Base-by-base conservation (phyloP, 495 filamentous ascomycete species). In the Glonium stellatum region DNA sequence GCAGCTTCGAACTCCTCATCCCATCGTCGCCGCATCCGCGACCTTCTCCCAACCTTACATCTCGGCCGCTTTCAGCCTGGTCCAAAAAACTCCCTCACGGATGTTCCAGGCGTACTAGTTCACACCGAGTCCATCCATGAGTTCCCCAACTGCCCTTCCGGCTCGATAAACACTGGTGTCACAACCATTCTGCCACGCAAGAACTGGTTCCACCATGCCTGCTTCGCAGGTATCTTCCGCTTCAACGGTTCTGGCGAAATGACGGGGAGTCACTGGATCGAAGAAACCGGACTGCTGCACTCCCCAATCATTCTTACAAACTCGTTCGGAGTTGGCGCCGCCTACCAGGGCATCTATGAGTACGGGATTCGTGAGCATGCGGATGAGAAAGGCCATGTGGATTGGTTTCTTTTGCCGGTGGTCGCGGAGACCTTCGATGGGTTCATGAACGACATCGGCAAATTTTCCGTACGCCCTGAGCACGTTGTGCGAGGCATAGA, bases 211-310 rank as follows among this genome's bases (percentile, higher is more conserved):
- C 52, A 78, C 59, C 66, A 74, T 0, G 77, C 75, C 41, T 79
- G 75, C 64, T 77, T 76, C 42, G 76, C 80, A 9, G 75, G 77
- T 4, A 65, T 78, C 44, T 80, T 79, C 67, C 72, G 72, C 57
- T 79, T 82, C 71, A 82, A 82, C 61, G 79, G 80, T 54, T 73
- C 71, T 25, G 78, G 80, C 21, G 78, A 81, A 59, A 72, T 82
- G 69, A 82, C 80, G 0, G 78, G 78, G 6, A 69, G 67, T 15
- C 75, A 79, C 59, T 80, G 77, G 77, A 75, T 82, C 57, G 74
- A 76, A 1, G 80, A 82, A 59, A 80, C 77, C 0, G 78, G 80
- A 1, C 66, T 78, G 1, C 66, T 79, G 0, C 72, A 76, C 58
- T 76, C 76, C 1, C 80, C 80, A 1, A 77, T 81, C 44, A 47